Conservation (phyloP, 192 early-diverging fungal species). For the Rhizophagus clarus region DNA sequence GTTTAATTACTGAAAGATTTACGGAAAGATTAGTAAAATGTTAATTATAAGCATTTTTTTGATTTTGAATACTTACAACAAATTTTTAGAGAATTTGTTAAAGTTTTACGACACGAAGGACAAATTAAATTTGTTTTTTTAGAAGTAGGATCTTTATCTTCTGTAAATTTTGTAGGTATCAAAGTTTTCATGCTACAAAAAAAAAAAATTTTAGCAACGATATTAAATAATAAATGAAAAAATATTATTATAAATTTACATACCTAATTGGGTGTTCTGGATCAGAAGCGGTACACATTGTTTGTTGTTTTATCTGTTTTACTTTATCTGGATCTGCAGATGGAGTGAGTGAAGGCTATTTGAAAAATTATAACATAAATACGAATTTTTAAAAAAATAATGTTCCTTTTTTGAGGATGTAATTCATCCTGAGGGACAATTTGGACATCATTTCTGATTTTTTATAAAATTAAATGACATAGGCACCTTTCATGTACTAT, state of each 20-base stretch:
- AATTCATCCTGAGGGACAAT: no score
- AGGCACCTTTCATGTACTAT: neutral
- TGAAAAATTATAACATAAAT: neutral
- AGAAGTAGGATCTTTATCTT: conserved; percentile 43
- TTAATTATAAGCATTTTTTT: neutral
- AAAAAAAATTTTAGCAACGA: neutral
- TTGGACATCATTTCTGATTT: neutral
- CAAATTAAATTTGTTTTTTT: conserved; percentile 52
- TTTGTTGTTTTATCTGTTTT: conserved; percentile 57
- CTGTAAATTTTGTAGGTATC: conserved; percentile 63
- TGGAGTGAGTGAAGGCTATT: conserved; percentile 72
- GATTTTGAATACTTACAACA: conserved; percentile 45
- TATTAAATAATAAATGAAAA: conserved; percentile 6
- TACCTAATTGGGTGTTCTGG: conserved; percentile 67
- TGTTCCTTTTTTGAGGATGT: no score
- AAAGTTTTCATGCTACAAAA: conserved; percentile 64
- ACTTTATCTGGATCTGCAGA: conserved; percentile 55
- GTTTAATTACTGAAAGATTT: conserved; percentile 51
- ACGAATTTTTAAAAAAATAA: no score
- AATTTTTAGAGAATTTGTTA: conserved; percentile 72
- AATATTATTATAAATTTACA: neutral
- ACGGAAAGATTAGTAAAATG: neutral
- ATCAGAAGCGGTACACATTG: conserved; percentile 66
- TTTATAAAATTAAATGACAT: neutral
- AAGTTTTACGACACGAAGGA: conserved; percentile 69